Evolutionary conservation across 176 grass and related monocot species (phyloP), one percentile per base, ranked within the genome.

Genomic region (Aechmea fasciata): DNA sequence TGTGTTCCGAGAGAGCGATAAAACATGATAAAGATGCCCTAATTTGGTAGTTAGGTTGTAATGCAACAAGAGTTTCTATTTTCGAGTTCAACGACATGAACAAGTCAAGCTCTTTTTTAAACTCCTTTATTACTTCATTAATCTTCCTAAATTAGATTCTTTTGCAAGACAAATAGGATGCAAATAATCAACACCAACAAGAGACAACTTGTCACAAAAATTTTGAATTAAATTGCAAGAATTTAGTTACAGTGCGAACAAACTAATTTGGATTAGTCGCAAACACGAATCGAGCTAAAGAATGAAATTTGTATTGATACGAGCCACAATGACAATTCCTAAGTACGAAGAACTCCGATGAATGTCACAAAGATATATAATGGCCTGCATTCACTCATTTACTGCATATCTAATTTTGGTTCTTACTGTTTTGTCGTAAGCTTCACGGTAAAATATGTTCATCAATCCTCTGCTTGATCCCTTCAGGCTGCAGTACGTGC

Each of bases 401-500:
- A n/a, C 15, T 48, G 33, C 64, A 41, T 41, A 29, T 18, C 64
- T 23, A 23, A 23, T 48, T 48, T 48, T 48, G 64, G 28, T 3
- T 26, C 33, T 10, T 24, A 13, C 11, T 65, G 47, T 66, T 11
- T 8, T 2, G 15, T 67, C 28, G 15, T n/a, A 48, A 48, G 64
- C 64, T 41, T 48, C 64, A 67, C 64, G 9, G 47, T 67, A 29
- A 33, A 47, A 65, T 10, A n/a, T n/a, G 5, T 48, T 33, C 7
- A 67, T 54, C 69, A 15, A 33, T 29, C 64, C 79, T 85, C 26
- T 81, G 57, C 64, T 75, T 71, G 33, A 79, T 79, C 41, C 50
- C 83, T 68, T 81, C 78, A 47, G 65, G 78, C 67, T 78, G 82
- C 69, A 90, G 68, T 53, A 95, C 78, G 26, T 95, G 87, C 67